Percentiles rank a stretch among this genome's conserved stretches.
Conservation (phyloP, 805 yeast species). For the Tetrapisispora pingtungensis region DNA sequence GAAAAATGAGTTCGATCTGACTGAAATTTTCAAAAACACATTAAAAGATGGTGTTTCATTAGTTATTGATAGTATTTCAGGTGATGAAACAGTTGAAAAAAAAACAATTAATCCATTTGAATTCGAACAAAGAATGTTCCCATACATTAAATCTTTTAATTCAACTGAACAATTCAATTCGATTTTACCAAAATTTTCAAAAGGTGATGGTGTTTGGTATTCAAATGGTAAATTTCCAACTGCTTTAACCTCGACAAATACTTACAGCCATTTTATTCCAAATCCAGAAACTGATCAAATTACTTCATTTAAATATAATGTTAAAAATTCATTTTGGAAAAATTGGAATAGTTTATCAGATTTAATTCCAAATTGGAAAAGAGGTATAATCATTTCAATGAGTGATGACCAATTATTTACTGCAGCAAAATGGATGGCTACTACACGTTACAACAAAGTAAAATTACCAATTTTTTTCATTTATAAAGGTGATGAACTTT, state of each 20-base stretch:
- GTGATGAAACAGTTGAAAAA: background rate
- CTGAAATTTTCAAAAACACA: background rate
- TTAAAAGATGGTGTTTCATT: background rate
- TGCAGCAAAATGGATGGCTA: constrained; percentile 32
- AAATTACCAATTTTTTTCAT: constrained; percentile 34
- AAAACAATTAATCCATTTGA: constrained; percentile 8
- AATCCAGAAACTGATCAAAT: background rate
- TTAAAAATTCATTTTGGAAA: constrained; percentile 9
- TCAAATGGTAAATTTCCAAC: constrained; percentile 8
- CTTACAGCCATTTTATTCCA: background rate
- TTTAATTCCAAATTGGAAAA: constrained; percentile 6
- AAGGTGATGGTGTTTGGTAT: constrained; percentile 6
- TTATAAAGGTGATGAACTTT: constrained; percentile 31
- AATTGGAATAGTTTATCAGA: constrained; percentile 10
- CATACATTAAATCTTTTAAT: constrained; percentile 9
- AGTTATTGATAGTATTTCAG: background rate
- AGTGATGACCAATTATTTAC: constrained; percentile 25
- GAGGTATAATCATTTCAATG: constrained; percentile 17
- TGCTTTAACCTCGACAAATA: background rate
- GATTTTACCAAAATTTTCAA: constrained; percentile 11
- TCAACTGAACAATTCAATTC: constrained; percentile 6
- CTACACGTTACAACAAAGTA: constrained; percentile 31
- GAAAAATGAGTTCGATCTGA: background rate
- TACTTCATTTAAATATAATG: constrained; percentile 6
- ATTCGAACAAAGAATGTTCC: constrained; percentile 18